Conservation (phyloP, 495 filamentous ascomycete genomes). For the Clohesyomyces aquaticus region DNA sequence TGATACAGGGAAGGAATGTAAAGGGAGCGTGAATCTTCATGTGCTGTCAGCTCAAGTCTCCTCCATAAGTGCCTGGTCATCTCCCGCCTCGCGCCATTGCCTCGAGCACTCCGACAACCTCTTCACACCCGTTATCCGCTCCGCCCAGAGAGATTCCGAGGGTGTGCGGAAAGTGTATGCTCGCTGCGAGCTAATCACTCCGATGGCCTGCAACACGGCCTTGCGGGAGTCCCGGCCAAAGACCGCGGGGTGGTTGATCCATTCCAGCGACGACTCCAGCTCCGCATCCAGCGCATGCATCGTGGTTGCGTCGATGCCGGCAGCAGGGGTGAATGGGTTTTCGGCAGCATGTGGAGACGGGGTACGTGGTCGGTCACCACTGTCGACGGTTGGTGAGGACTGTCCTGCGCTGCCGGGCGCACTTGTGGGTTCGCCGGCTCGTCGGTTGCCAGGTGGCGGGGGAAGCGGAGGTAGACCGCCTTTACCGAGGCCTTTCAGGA, state of each 20-base stretch:
- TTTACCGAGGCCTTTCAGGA: slow-evolving; percentile 93
- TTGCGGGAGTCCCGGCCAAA: slow-evolving; percentile 96
- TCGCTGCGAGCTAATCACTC: slow-evolving; percentile 91
- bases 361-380: slow-evolving; percentile 43
- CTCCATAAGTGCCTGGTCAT: slow-evolving; percentile 79
- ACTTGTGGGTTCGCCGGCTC: slow-evolving; percentile 44
- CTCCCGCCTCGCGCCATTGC: slow-evolving; percentile 85
- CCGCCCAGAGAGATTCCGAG: slow-evolving; percentile 83
- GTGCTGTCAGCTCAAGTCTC: slow-evolving; percentile 51
- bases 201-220: slow-evolving; percentile 93
- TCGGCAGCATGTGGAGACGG: slow-evolving; percentile 57
- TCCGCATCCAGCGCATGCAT: slow-evolving; percentile 89
- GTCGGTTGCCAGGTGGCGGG: slow-evolving; percentile 56
- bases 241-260: slow-evolving; percentile 96
- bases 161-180: slow-evolving; percentile 92
- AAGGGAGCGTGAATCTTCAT: slow-evolving; percentile 20
- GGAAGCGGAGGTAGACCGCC: slow-evolving; percentile 93
- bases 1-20: slow-evolving; percentile 26
- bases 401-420: slow-evolving; percentile 29
- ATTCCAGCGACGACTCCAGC: slow-evolving; percentile 91
- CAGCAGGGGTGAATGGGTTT: slow-evolving; percentile 65
- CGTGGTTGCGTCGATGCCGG: slow-evolving; percentile 75
- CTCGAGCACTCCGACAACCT: slow-evolving; percentile 74
- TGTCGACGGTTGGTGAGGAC: slow-evolving; percentile 35
- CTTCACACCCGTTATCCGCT: slow-evolving; percentile 75